A percentile compares a stretch with the other conserved stretches of the same genome.
Evolutionary conservation across 305 asterid species (phyloP).

Genomic region (Ajuga reptans): DNA sequence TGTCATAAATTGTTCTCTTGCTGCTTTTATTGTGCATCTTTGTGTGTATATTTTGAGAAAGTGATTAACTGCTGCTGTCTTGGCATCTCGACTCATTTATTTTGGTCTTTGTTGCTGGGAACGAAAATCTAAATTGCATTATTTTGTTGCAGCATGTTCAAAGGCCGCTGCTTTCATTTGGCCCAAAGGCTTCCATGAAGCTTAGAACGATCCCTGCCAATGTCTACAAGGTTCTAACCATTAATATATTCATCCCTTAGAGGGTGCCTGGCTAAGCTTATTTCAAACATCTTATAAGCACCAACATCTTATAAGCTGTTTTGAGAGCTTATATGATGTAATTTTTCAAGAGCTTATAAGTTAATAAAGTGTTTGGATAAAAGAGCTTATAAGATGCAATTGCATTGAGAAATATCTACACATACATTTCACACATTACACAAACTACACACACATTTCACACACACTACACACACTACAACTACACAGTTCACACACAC

Average conservation of each 20-base stretch:
- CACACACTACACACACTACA: too few species aligned
- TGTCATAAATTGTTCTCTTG: background rate
- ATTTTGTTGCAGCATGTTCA: constrained; percentile 73
- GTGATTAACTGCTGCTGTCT: background rate
- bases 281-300: too few species aligned
- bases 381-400: too few species aligned
- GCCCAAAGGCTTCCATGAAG: constrained; percentile 83
- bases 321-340: too few species aligned
- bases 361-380: too few species aligned
- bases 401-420: too few species aligned
- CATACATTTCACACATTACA: too few species aligned
- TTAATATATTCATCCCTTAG: background rate
- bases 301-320: too few species aligned
- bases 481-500: too few species aligned
- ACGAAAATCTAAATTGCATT: constrained; percentile 13
- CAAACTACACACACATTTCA: too few species aligned
- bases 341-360: too few species aligned
- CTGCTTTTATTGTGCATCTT: background rate
- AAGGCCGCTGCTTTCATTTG: constrained; percentile 83
- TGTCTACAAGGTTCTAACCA: constrained; percentile 67
- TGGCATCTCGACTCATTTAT: constrained; percentile 6
- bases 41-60: background rate
- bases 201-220: constrained; percentile 66
- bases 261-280: too few species aligned
- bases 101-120: constrained; percentile 3